phyloP scores from a whole-genome alignment of 495 filamentous ascomycete species.

The Tuber umbilicatum region DNA sequence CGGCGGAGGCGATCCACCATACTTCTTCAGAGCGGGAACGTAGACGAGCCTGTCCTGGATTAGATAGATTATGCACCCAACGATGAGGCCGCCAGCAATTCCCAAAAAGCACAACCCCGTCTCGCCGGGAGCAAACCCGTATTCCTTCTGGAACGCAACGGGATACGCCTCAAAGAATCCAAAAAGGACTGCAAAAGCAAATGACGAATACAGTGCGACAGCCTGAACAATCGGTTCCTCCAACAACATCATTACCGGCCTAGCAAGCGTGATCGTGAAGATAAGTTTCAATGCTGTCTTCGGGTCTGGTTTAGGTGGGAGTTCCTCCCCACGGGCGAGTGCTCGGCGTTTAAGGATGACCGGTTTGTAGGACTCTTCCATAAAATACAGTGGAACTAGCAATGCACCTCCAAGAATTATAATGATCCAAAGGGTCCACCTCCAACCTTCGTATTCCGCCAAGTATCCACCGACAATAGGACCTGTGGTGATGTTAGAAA shows the following conservation, averaged over 20 bases:
- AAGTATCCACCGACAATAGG: conserved; percentile 75
- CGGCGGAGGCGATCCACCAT: conserved; percentile 42
- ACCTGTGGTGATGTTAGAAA: conserved; percentile 45
- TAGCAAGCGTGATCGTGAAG: conserved; percentile 53
- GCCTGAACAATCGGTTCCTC: conserved; percentile 61
- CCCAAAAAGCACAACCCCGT: conserved; percentile 56
- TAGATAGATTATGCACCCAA: conserved; percentile 43
- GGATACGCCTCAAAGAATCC: conserved; percentile 62
- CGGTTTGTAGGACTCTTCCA: conserved; percentile 60
- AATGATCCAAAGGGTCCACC: conserved; percentile 76
- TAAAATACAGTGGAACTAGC: conserved; percentile 59
- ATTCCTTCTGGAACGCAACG: conserved; percentile 49
- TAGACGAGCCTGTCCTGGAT: conserved; percentile 40
- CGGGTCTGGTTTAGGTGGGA: conserved; percentile 43
- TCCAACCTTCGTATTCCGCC: conserved; percentile 59
- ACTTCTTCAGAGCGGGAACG: conserved; percentile 34
- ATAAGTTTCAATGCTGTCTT: conserved; percentile 48
- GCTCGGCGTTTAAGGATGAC: conserved; percentile 53
- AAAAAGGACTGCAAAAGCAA: conserved; percentile 60
- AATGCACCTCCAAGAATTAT: conserved; percentile 64
- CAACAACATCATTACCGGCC: conserved; percentile 58
- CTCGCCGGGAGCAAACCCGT: conserved; percentile 49
- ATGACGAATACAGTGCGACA: conserved; percentile 56
- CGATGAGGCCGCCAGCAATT: conserved; percentile 53
- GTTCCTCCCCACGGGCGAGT: conserved; percentile 44